Evolutionary conservation across 768 basidiomycete genomes (phyloP), one percentile per base, ranked within the genome.

Genomic region (Auriculariales sp.): DNA sequence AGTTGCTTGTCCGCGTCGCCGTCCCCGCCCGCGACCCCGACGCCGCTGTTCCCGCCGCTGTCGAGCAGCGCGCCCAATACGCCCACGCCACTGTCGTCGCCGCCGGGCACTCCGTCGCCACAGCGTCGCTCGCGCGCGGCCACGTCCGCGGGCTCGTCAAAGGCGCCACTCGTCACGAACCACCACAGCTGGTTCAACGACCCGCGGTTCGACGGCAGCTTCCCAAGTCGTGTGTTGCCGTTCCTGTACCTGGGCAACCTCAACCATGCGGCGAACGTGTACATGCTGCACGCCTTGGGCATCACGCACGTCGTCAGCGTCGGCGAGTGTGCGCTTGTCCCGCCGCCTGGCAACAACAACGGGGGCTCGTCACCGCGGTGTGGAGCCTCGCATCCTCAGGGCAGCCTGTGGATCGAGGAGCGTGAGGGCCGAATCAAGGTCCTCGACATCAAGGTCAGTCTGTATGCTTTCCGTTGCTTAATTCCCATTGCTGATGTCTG

Each of bases 301-400:
- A 93, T 98, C 58, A 94, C 92, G 2, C 93, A 98, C 61, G 92
- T 98, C 54, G 92, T 98, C 27, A 92, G 88, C 7, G 91, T 97
- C 2, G 94, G 94, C 46, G 94, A 97, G 69, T 91, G 89, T 53
- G 88, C 93, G 10, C 77, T 95, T 22, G 71, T 84, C 3, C 89
- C 91, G 3, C 88, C 90, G 15, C 70, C 78, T 65, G 67, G 9
- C n/a, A n/a, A n/a, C n/a, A n/a, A 34, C 33, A 17, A 34, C 14
- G 14, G 14, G 17, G 17, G 33, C 17, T 34, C 33, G 33, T 17
- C 33, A 34, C 14, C 33, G 33, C 33, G 14, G 33, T 34, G 14
- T 34, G 33, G 33, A 34, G 17, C 14, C 14, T 29, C 46, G 31
- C 46, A 32, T 66, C 71, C 45, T 12, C 81, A 79, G 47, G 82